phyloP scores from a whole-genome alignment of 2,329 filamentous ascomycete genomes.

The Tolypocladium tundrense region DNA sequence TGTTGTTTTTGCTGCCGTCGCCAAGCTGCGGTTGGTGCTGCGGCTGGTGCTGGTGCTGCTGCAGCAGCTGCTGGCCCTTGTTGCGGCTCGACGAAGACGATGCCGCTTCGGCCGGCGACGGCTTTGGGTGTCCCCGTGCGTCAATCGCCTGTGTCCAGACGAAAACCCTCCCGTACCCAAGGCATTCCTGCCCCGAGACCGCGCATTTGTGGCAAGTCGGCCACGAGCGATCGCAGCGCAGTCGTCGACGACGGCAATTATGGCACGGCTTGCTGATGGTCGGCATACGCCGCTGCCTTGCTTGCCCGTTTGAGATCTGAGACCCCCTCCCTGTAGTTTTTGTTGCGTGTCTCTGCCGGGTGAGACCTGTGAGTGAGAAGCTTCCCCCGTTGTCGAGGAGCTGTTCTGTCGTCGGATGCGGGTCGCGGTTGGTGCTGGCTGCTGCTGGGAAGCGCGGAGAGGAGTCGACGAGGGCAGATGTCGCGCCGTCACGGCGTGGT shows the following conservation, averaged over 20 bases:
- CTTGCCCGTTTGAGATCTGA: slow-evolving; percentile 1
- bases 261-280: slow-evolving; percentile 40
- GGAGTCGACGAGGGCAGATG: background rate
- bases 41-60: slow-evolving; percentile 1
- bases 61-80: background rate
- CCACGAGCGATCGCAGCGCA: slow-evolving; percentile 51
- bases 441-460: background rate
- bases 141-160: slow-evolving; percentile 48
- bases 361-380: background rate
- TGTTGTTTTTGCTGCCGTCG: background rate
- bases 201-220: slow-evolving; percentile 51
- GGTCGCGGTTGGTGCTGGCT: background rate
- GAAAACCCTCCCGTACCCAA: slow-evolving; percentile 51
- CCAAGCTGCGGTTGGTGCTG: background rate
- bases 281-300: slow-evolving; percentile 13
- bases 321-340: background rate
- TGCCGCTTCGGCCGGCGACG: slow-evolving; percentile 9
- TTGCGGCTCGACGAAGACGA: background rate
- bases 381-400: background rate
- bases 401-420: background rate
- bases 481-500: background rate
- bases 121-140: slow-evolving; percentile 33
- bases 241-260: slow-evolving; percentile 50
- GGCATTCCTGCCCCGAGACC: slow-evolving; percentile 44
- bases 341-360: background rate